A percentile compares a stretch with the other conserved stretches of the same genome.
Conservation (phyloP, 139 green algal species). For the Tetraselmis striata region DNA sequence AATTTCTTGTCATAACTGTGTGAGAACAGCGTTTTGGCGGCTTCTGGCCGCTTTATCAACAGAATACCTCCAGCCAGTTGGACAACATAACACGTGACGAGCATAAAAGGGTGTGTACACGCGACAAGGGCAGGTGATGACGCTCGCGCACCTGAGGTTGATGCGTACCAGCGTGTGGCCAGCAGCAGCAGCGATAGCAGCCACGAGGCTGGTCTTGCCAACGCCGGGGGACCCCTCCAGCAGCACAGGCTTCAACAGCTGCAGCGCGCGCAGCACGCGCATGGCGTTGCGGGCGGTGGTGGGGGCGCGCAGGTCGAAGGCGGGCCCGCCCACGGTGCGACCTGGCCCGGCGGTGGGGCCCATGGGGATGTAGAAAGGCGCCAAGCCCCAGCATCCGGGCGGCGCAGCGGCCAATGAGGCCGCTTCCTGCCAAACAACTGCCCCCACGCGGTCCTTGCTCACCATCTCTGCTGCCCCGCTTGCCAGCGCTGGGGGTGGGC, state of each 20-base stretch:
- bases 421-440: not conserved
- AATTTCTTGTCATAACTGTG: too few species aligned
- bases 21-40: too few species aligned
- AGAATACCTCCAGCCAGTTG: too few species aligned
- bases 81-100: too few species aligned
- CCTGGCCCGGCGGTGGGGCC: not conserved
- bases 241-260: constrained; percentile 80
- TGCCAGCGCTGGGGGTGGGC: constrained; percentile 1
- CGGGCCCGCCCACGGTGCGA: not conserved
- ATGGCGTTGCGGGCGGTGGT: constrained; percentile 84
- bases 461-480: not conserved
- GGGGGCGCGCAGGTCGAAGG: constrained; percentile 80
- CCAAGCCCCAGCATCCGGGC: constrained; percentile 54
- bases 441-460: not conserved
- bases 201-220: constrained; percentile 91
- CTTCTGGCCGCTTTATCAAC: too few species aligned
- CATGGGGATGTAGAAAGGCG: constrained; percentile 64
- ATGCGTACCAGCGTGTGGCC: constrained; percentile 79
- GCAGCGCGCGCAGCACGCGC: constrained; percentile 84
- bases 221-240: constrained; percentile 94
- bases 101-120: too few species aligned
- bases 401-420: not conserved
- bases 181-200: constrained; percentile 66
- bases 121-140: too few species aligned
- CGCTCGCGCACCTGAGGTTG: constrained; percentile 65